Conservation (phyloP, 2,329 filamentous ascomycete species). For the Phaeosphaeriaceae sp. region DNA sequence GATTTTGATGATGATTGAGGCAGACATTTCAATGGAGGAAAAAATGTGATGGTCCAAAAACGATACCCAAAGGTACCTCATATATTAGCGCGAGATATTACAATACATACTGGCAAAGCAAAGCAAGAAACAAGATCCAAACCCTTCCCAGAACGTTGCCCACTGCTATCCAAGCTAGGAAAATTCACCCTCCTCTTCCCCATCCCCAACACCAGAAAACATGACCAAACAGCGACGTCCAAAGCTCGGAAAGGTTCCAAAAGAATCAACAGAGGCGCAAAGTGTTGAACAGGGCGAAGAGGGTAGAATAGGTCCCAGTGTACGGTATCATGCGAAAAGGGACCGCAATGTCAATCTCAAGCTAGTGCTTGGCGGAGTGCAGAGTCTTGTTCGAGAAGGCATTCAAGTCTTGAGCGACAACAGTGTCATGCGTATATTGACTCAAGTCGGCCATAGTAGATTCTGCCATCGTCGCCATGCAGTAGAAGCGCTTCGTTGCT, state of each 20-base stretch:
- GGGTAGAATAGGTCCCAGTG: neutral
- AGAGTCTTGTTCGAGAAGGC: neutral
- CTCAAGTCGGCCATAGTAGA: no score
- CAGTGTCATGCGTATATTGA: no score
- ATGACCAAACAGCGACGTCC: neutral
- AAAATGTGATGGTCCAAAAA: neutral
- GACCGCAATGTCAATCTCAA: neutral
- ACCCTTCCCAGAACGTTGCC: neutral
- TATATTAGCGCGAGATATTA: neutral
- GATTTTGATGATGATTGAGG: conserved; percentile 43
- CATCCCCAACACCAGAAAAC: neutral
- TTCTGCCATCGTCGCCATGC: neutral
- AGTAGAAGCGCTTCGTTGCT: neutral
- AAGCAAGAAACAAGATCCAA: neutral
- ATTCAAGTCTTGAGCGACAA: neutral
- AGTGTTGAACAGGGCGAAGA: neutral
- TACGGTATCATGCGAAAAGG: neutral
- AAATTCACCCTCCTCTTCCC: no score
- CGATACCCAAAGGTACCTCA: neutral
- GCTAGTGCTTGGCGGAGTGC: neutral
- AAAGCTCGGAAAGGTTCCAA: neutral
- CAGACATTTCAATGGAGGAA: neutral
- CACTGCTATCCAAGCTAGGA: neutral
- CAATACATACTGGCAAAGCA: neutral
- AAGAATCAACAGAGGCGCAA: no score